Evolutionary conservation across 768 basidiomycete genomes (phyloP).

Genomic region (Boletales sp.): DNA sequence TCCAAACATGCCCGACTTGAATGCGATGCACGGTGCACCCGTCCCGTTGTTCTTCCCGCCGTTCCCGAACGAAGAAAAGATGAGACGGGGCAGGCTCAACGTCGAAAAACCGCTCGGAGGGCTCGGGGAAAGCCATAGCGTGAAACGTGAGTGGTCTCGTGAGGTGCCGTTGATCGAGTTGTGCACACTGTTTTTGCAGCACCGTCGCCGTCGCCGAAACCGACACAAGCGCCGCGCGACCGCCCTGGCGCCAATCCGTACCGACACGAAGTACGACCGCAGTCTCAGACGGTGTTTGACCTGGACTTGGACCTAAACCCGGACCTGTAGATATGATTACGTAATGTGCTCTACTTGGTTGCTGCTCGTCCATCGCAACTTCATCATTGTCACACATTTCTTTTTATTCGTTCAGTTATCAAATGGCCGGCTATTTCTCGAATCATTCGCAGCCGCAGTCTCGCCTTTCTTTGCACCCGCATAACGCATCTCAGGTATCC

Average conservation of each 20-base stretch:
- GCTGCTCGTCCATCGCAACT: conserved; percentile 8
- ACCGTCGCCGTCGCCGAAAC: conserved; percentile 58
- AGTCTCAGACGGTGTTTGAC: conserved; percentile 65
- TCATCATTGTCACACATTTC: neutral
- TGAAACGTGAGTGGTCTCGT: conserved; percentile 50
- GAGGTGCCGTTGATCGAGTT: neutral
- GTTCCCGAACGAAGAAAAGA: conserved; percentile 89
- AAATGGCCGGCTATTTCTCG: conserved; percentile 76
- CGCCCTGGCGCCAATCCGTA: conserved; percentile 62
- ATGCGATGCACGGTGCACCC: conserved; percentile 55
- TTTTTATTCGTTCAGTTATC: conserved; percentile 29
- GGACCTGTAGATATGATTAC: conserved; percentile 50
- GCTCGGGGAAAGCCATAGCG: conserved; percentile 81
- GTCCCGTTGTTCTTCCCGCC: conserved; percentile 85
- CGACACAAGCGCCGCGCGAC: conserved; percentile 43
- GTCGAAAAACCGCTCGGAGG: conserved; percentile 75
- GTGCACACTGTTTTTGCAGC: conserved; percentile 36
- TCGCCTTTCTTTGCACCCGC: conserved; percentile 51
- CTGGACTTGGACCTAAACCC: conserved; percentile 84
- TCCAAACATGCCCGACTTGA: conserved; percentile 79
- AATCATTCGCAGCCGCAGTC: conserved; percentile 69
- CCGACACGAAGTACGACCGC: conserved; percentile 62
- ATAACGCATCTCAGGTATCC: conserved; percentile 1
- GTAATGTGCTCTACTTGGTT: conserved; percentile 3
- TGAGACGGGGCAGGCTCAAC: conserved; percentile 78